Evolutionary conservation across 2,329 filamentous ascomycete species (phyloP), one percentile per base, ranked within the genome.

Genomic region (Nemania sp.): DNA sequence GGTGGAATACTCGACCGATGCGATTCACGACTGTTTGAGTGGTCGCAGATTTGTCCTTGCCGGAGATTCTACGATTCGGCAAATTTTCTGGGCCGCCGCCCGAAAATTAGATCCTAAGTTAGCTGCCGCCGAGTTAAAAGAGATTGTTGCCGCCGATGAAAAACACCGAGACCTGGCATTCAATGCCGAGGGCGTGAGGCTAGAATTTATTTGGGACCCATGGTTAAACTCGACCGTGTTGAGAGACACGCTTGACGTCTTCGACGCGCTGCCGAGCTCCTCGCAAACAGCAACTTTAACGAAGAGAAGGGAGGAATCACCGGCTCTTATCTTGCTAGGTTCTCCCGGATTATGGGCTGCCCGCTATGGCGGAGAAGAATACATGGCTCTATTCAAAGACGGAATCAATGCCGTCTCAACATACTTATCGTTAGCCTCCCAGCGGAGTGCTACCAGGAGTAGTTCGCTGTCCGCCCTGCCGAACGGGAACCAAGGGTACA

Each of bases 121-220:
- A 23, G 73, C 74, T 3, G 66, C 74, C 12, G 59, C 67, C 23
- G 67, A 71, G 24, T 66, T 72, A 14, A 59, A 66, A 1, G 67
- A 58, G 36, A 52, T 56, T 15, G 60, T 72, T n/a, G 64, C 66
- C 14, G 52, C 59, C 3, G 62, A 65, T 23, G 64, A 71, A 34
- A 76, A 77, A 49, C 78, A 80, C 56, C 64, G 66, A 14, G 73
- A 81, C 64, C 64, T 80, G 6, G 67, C 71, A 3, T 75, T 80
- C 50, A 67, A 70, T 5, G 72, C 73, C 1, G 71, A 72, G 12
- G 74, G 73, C n/a, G 72, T 81, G 2, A 73, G 65, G 23, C 61
- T 86, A 22, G 71, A 80, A 41, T 86, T 84, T 57, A 66, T 84
- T 9, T 87, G 82, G 82, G 83, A 88, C 66, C 84, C 84, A 0